phyloP scores from a whole-genome alignment of 2,329 filamentous ascomycete genomes.

The Fusarium oligoseptatum region DNA sequence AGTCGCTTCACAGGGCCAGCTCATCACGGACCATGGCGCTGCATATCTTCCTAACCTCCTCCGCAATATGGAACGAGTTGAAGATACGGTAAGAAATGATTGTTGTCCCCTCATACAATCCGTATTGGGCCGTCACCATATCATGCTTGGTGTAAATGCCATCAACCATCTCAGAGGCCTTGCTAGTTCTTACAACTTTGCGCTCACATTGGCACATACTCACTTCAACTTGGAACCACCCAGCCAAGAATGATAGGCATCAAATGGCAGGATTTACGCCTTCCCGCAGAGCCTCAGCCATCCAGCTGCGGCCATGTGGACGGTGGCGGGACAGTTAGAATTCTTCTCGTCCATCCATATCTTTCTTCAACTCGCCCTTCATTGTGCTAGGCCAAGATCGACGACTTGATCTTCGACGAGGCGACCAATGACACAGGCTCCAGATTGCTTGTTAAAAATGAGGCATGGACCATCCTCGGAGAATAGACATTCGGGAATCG shows the following conservation, averaged over 20 bases:
- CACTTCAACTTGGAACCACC: slow-evolving; percentile 36
- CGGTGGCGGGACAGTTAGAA: slow-evolving; percentile 22
- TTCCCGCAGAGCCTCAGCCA: slow-evolving; percentile 43
- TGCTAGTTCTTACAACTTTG: not conserved
- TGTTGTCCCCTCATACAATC: not conserved
- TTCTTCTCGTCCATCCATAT: not conserved
- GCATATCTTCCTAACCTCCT: slow-evolving; percentile 2
- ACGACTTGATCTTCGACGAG: not conserved
- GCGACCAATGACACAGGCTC: not conserved
- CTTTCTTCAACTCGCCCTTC: not conserved
- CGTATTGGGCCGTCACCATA: not conserved
- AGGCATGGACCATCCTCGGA: not conserved
- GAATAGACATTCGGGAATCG: slow-evolving; percentile 1
- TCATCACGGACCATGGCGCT: slow-evolving; percentile 26
- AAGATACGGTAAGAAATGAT: not conserved
- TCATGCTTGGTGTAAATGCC: not conserved
- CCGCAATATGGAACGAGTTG: not conserved
- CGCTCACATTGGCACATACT: slow-evolving; percentile 30
- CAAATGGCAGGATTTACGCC: slow-evolving; percentile 18
- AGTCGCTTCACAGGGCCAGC: slow-evolving; percentile 15
- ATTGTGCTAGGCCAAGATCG: not conserved
- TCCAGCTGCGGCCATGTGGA: slow-evolving; percentile 36
- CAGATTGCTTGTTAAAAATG: not conserved
- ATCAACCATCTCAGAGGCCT: not conserved
- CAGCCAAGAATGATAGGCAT: slow-evolving; percentile 13